These are phyloP conservation scores for Cryptococcus jaspeensis DNA, from an alignment of 1,284 basidiomycete genomes.

Conservation along the genomic window DNA sequence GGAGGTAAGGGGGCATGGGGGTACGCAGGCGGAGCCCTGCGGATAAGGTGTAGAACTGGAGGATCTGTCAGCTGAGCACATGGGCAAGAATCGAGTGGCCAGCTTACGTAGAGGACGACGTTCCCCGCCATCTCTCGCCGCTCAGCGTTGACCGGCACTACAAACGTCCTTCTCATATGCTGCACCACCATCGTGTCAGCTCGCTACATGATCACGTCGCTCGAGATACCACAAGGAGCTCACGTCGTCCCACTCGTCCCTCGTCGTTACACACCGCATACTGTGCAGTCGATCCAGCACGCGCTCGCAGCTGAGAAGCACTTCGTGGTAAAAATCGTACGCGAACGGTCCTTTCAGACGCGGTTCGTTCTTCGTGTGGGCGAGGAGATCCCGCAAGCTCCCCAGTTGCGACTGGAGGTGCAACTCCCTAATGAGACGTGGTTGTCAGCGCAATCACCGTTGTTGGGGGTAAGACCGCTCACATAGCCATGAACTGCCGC, in stretches of 20 bases:
- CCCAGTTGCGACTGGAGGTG: conserved; percentile 89
- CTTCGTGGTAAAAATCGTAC: conserved; percentile 72
- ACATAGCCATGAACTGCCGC: conserved; percentile 88
- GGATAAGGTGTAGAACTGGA: conserved; percentile 73
- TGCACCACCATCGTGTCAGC: no score
- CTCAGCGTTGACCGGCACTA: conserved; percentile 80
- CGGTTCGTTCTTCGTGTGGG: conserved; percentile 88
- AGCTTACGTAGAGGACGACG: conserved; percentile 68
- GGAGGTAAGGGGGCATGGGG: conserved; percentile 90
- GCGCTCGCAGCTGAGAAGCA: conserved; percentile 80
- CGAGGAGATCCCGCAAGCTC: conserved; percentile 73
- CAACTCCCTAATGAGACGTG: conserved; percentile 71
- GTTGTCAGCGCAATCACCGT: no score
- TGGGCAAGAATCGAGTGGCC: no score
- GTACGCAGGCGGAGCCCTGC: conserved; percentile 84
- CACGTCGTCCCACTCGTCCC: conserved; percentile 74
- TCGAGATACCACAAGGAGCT: no score
- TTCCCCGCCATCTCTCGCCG: conserved; percentile 86
- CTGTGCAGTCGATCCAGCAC: conserved; percentile 84
- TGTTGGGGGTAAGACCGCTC: conserved; percentile 40
- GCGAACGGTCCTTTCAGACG: conserved; percentile 93
- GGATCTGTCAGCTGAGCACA: no score
- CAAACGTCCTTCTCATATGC: conserved; percentile 61
- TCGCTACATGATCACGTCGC: no score
- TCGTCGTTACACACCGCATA: conserved; percentile 90